Conservation (phyloP, 2,329 filamentous ascomycete genomes). For the Daldinia sp. region DNA sequence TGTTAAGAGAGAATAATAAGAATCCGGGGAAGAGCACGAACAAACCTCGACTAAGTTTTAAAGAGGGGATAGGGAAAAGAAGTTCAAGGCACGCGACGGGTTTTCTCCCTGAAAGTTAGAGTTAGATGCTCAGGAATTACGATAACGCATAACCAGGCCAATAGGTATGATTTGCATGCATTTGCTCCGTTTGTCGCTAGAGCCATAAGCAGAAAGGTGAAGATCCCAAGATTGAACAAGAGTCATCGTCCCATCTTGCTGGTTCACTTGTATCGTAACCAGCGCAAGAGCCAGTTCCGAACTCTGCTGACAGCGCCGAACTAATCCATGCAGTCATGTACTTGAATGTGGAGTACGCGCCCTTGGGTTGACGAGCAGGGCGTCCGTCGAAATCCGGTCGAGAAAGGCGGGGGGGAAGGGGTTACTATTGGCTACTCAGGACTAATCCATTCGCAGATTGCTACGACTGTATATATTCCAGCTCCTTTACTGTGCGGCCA, state of each 20-base stretch:
- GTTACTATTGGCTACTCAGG: slow-evolving; percentile 20
- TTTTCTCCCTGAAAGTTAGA: slow-evolving; percentile 1
- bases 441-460: slow-evolving; percentile 28
- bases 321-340: slow-evolving; percentile 32
- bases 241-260: slow-evolving; percentile 26
- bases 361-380: slow-evolving; percentile 51
- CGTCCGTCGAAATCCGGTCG: slow-evolving; percentile 26
- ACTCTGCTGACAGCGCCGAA: slow-evolving; percentile 27
- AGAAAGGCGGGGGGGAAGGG: slow-evolving; percentile 26
- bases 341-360: slow-evolving; percentile 49
- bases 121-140: slow-evolving; percentile 16
- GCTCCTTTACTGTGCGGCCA: slow-evolving; percentile 28
- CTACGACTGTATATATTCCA: slow-evolving; percentile 29
- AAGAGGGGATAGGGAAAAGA: not conserved
- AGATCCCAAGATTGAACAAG: slow-evolving; percentile 27
- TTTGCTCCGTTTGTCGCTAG: slow-evolving; percentile 31
- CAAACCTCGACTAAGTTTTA: slow-evolving; percentile 23
- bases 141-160: slow-evolving; percentile 10
- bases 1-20: slow-evolving; percentile 22
- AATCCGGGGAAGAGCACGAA: slow-evolving; percentile 24
- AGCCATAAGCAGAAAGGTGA: slow-evolving; percentile 16
- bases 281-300: slow-evolving; percentile 16
- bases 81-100: slow-evolving; percentile 29
- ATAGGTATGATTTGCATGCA: slow-evolving; percentile 20
- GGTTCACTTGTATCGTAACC: slow-evolving; percentile 17